Conservation (phyloP, 2,329 filamentous ascomycete species). For the Aspergillus udagawae region DNA sequence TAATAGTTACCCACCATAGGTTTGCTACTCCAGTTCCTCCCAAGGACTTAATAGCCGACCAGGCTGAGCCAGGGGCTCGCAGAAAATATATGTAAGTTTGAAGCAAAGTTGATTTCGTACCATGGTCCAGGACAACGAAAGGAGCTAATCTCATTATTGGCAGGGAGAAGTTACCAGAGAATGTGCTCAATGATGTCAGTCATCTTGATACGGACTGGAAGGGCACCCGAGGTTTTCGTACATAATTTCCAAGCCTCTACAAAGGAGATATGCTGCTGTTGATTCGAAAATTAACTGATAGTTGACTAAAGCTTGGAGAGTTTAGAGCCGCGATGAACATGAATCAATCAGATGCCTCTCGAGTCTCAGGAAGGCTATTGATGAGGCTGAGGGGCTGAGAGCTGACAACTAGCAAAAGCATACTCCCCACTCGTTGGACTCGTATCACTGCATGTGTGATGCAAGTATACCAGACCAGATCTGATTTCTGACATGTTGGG, state of each 20-base stretch:
- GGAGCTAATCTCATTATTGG: background rate
- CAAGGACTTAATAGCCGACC: conserved; percentile 1
- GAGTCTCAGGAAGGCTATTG: background rate
- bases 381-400: background rate
- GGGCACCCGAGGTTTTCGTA: background rate
- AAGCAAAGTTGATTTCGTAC: conserved; percentile 2
- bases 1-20: conserved; percentile 11
- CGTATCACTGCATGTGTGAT: background rate
- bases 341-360: background rate
- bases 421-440: background rate
- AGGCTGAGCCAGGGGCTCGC: background rate
- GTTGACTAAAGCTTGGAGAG: background rate
- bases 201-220: conserved; percentile 3
- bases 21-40: too few species aligned
- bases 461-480: background rate
- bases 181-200: conserved; percentile 9
- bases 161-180: background rate
- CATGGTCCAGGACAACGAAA: background rate
- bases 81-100: background rate
- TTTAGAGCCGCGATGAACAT: background rate
- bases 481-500: background rate
- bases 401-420: background rate
- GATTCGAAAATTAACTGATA: background rate
- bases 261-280: background rate
- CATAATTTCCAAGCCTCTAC: conserved; percentile 1